Percentiles rank a stretch among this genome's conserved stretches.
Evolutionary conservation across 331 rosid species (phyloP).

Genomic region (Malus hybrid): DNA sequence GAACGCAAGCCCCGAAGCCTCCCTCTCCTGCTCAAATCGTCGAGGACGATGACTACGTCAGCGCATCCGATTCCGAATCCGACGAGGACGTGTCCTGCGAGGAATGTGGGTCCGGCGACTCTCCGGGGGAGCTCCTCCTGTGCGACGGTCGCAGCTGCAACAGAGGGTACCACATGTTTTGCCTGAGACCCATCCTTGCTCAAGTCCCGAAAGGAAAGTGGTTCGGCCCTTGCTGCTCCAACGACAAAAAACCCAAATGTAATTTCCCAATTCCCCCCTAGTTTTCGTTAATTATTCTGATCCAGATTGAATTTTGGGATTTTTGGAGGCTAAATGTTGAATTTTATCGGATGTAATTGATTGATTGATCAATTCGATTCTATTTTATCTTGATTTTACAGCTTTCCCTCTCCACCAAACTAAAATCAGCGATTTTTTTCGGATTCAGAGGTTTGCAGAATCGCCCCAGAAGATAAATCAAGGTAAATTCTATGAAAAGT

Average conservation of each 20-base stretch:
- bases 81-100: constrained; percentile 41
- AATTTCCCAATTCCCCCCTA: background rate
- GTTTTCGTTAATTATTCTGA: background rate
- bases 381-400: constrained; percentile 11
- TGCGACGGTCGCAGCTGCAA: constrained; percentile 81
- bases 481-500: constrained; percentile 25
- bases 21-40: constrained; percentile 1
- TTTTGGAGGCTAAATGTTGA: background rate
- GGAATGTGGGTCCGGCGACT: constrained; percentile 59
- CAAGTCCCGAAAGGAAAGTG: constrained; percentile 76
- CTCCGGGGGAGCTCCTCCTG: constrained; percentile 57
- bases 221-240: constrained; percentile 70
- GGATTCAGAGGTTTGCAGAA: constrained; percentile 47
- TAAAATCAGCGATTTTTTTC: constrained; percentile 79
- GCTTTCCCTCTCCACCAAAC: constrained; percentile 92
- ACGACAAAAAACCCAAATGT: constrained; percentile 42
- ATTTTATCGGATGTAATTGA: background rate
- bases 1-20: constrained; percentile 59
- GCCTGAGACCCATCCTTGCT: constrained; percentile 65
- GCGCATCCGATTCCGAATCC: background rate
- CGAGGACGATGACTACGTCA: background rate
- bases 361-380: background rate
- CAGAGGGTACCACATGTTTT: constrained; percentile 67
- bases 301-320: background rate
- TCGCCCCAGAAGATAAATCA: constrained; percentile 4